Evolutionary conservation across 345 rosid genomes (phyloP).

Genomic region (Iberis pinnata): DNA sequence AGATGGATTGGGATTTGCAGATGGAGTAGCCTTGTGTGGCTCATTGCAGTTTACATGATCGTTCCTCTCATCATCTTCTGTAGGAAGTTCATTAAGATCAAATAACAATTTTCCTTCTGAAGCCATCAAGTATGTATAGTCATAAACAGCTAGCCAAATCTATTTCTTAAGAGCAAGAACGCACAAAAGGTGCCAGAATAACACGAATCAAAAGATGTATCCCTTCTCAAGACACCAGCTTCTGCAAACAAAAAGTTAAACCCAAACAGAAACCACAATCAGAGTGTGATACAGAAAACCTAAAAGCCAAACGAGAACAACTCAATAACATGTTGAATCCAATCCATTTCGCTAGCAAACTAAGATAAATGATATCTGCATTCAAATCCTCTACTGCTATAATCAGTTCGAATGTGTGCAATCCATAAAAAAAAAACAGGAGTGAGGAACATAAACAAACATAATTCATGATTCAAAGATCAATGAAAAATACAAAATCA

Average conservation of each 20-base stretch:
- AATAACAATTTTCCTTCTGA: constrained; percentile 73
- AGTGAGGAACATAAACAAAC: too few species aligned
- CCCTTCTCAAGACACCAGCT: constrained; percentile 20
- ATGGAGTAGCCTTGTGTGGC: constrained; percentile 55
- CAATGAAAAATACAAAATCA: constrained; percentile 6
- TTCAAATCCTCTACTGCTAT: too few species aligned
- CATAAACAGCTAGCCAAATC: constrained; percentile 44
- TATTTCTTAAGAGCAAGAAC: too few species aligned
- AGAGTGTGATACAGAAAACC: neutral
- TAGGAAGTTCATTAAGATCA: constrained; percentile 98
- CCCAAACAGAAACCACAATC: constrained; percentile 18
- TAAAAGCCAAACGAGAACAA: neutral
- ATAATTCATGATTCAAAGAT: constrained; percentile 11
- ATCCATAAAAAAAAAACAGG: too few species aligned
- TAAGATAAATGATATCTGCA: neutral
- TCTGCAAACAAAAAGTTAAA: constrained; percentile 16
- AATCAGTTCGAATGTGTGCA: too few species aligned
- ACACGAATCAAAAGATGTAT: neutral
- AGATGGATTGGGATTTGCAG: constrained; percentile 38
- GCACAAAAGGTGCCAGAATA: too few species aligned
- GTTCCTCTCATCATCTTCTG: constrained; percentile 48
- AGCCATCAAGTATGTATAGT: constrained; percentile 77
- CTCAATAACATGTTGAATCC: neutral
- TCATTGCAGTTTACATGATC: constrained; percentile 39
- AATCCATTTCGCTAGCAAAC: neutral